Evolutionary conservation across 2,329 filamentous ascomycete species (phyloP).

Genomic region (Colletotrichum australisinense): DNA sequence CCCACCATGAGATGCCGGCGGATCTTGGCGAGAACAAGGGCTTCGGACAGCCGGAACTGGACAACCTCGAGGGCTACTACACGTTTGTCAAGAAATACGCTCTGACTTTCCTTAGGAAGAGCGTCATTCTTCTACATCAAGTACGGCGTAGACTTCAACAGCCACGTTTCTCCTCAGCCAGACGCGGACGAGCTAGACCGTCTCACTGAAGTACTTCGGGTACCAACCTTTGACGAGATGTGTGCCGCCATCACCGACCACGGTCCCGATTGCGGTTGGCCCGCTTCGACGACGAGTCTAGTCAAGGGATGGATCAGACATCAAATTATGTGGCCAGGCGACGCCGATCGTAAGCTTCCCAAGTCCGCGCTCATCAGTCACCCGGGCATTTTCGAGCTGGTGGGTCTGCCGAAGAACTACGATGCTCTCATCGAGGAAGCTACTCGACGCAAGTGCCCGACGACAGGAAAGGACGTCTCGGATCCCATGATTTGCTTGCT

Average conservation of each 20-base stretch:
- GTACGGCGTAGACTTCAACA: constrained; percentile 88
- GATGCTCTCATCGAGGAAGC: constrained; percentile 94
- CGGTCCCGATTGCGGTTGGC: constrained; percentile 60
- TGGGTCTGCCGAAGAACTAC: constrained; percentile 91
- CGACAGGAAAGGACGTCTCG: constrained; percentile 88
- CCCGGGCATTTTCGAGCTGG: constrained; percentile 92
- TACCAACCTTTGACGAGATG: constrained; percentile 85
- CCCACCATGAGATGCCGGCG: constrained; percentile 44
- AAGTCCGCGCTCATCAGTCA: constrained; percentile 72
- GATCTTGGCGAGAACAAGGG: constrained; percentile 54
- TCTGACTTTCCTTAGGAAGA: constrained; percentile 89
- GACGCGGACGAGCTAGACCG: constrained; percentile 84
- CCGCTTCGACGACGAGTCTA: constrained; percentile 56
- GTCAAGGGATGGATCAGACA: constrained; percentile 81
- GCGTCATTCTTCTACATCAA: constrained; percentile 83
- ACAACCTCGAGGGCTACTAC: constrained; percentile 66
- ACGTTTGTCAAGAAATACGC: constrained; percentile 82
- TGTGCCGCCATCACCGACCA: constrained; percentile 69
- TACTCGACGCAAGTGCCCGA: constrained; percentile 85
- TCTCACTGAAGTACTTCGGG: constrained; percentile 77
- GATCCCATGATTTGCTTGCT: constrained; percentile 94
- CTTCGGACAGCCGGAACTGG: constrained; percentile 66
- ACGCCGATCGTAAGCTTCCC: constrained; percentile 41
- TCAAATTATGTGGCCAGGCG: constrained; percentile 55
- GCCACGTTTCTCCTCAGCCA: constrained; percentile 69